A percentile compares a stretch with the other conserved stretches of the same genome.
phyloP scores from a whole-genome alignment of 208 protist species.

The Leishmania martiniquensis region DNA sequence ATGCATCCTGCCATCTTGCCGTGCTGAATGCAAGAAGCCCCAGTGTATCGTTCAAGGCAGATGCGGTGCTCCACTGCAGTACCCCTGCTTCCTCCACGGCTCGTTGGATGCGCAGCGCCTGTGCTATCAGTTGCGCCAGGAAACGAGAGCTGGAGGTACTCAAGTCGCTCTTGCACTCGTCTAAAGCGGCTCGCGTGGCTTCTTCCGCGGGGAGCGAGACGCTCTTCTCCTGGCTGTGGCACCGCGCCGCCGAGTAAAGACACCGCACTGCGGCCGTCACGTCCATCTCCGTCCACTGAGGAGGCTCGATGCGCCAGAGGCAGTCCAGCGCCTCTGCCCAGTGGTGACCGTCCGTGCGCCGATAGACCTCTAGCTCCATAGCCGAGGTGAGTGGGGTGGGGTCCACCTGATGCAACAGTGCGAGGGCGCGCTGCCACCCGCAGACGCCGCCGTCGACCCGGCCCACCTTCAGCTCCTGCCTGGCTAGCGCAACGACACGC shows the following conservation, averaged over 20 bases:
- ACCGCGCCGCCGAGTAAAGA: conserved; percentile 44
- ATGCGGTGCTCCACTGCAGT: conserved; percentile 44
- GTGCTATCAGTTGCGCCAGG: conserved; percentile 18
- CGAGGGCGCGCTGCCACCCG: conserved; percentile 45
- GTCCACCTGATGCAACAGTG: conserved; percentile 33
- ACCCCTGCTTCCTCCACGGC: conserved; percentile 13
- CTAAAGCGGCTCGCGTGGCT: background rate
- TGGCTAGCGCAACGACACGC: conserved; percentile 29
- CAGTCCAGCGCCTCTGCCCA: conserved; percentile 40
- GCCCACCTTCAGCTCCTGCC: conserved; percentile 21
- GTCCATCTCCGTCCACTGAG: conserved; percentile 71
- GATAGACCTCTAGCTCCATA: conserved; percentile 47
- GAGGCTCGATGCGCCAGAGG: conserved; percentile 34
- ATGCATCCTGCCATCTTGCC: conserved; percentile 47
- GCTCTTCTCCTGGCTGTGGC: background rate
- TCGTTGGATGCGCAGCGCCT: conserved; percentile 22
- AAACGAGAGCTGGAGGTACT: background rate
- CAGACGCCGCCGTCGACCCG: conserved; percentile 8
- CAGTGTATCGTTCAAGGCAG: conserved; percentile 65
- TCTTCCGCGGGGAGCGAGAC: background rate
- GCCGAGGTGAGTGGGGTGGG: conserved; percentile 34
- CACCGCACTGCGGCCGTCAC: conserved; percentile 46
- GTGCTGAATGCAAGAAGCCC: conserved; percentile 40
- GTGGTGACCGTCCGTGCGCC: conserved; percentile 32
- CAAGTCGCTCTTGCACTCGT: background rate